Base-by-base conservation (phyloP, 2,329 filamentous ascomycete species). In the Teratosphaeria zuluensis region DNA sequence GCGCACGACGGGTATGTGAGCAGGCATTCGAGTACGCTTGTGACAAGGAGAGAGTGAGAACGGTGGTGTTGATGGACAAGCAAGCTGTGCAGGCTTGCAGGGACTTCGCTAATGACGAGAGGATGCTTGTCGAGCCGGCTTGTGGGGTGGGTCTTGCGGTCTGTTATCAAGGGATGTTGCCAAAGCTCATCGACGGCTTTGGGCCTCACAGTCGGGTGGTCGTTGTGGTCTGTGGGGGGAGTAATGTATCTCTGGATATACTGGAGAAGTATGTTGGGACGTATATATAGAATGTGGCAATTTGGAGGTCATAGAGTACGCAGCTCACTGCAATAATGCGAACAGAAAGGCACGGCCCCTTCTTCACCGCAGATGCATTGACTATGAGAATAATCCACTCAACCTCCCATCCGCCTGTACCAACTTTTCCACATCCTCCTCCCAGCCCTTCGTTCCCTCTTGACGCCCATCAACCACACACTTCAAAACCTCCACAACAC, bases 81-180 rank as follows among this genome's bases (percentile, higher is more conserved):
- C 89, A 94, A 68, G 92, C 92, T 0, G 90, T 89, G 21, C 82
- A 86, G 74, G 91, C 85, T 2, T 88, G 87, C 56, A 84, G 87
- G 67, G 78, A 83, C 30, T 85, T 96, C 62, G 86, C 89, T 8
- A 88, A 96, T 64, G 90, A 95, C 61, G 89, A 92, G 66, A 78
- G 88, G 31, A 75, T 92, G 58, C 77, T 96, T 59, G 89, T 96
- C 3, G 92, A 97, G 76, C 78, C 87, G 38, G 85, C 91, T 0
- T 96, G 92, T 71, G 91, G 92, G 0, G 90, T 92, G 5, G 88
- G 87, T 56, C 74, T 95, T 14, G 89, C 87, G 1, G 72, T 83
- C 2, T 84, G 80, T 59, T 90, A 90, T 67, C 82, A 82, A 48
- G 84, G 81, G 51, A 69, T 95, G 67, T 80, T 85, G 68, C 77